A percentile compares a stretch with the other conserved stretches of the same genome.
phyloP scores from a whole-genome alignment of 495 filamentous ascomycete species.

The Hypoxylon cercidicola region DNA sequence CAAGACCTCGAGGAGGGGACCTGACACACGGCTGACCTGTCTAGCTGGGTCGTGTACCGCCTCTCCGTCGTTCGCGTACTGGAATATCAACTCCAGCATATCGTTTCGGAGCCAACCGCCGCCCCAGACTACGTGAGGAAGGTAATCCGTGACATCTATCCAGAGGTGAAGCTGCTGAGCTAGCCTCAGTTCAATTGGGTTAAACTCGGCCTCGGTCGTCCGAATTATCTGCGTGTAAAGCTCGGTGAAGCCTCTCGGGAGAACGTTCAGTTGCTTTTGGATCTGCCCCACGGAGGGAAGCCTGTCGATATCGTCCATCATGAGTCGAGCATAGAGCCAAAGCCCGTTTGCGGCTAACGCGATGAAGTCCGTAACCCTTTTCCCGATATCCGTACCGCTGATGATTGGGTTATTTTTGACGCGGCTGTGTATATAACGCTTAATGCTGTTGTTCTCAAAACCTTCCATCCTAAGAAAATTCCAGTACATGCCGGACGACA shows the following conservation, averaged over 20 bases:
- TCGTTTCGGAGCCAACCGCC: conserved; percentile 25
- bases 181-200: conserved; percentile 32
- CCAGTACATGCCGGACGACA: background rate
- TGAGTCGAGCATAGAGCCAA: conserved; percentile 47
- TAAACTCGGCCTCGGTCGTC: conserved; percentile 40
- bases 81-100: conserved; percentile 37
- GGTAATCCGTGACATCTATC: conserved; percentile 41
- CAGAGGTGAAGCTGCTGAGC: conserved; percentile 43
- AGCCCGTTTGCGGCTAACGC: conserved; percentile 35
- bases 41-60: conserved; percentile 32
- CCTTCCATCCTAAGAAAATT: conserved; percentile 17
- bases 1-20: conserved; percentile 20
- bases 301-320: conserved; percentile 46
- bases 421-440: conserved; percentile 20
- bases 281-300: conserved; percentile 40
- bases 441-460: conserved; percentile 20
- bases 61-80: conserved; percentile 38
- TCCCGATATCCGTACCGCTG: conserved; percentile 8
- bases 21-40: conserved; percentile 27
- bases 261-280: conserved; percentile 31
- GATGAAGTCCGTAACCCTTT: conserved; percentile 13
- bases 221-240: conserved; percentile 40
- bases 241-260: conserved; percentile 42
- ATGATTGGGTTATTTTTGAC: conserved; percentile 32
- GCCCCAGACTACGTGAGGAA: conserved; percentile 16